Percentiles rank a stretch among this genome's conserved stretches.
These are phyloP conservation scores for Solanum chaucha DNA, from an alignment of 257 asterid species.

Conservation along the genomic window DNA sequence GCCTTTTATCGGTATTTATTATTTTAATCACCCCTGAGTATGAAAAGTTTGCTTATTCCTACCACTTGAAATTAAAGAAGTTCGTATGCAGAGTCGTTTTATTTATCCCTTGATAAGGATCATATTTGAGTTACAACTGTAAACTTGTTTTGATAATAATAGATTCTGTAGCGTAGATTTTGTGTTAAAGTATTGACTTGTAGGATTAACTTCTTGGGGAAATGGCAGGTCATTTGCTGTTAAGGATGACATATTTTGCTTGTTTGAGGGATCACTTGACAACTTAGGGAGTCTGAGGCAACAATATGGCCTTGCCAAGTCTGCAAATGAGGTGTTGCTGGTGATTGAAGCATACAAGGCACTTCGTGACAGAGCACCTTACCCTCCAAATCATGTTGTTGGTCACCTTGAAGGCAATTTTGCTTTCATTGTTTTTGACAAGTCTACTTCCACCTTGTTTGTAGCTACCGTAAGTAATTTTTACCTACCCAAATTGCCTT, in stretches of 20 bases:
- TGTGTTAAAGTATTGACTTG: neutral
- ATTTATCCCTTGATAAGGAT: neutral
- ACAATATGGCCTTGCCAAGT: constrained; percentile 81
- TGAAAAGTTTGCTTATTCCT: neutral
- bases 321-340: constrained; percentile 87
- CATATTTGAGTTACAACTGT: neutral
- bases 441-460: constrained; percentile 78
- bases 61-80: neutral
- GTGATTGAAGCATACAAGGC: constrained; percentile 96
- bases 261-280: constrained; percentile 89
- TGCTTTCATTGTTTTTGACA: constrained; percentile 78
- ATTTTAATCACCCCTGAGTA: neutral
- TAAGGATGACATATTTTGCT: constrained; percentile 92
- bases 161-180: neutral
- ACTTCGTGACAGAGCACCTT: constrained; percentile 96
- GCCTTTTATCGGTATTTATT: neutral
- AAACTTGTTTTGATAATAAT: neutral
- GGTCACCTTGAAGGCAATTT: constrained; percentile 94
- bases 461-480: constrained; percentile 74
- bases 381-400: constrained; percentile 90
- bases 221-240: constrained; percentile 76
- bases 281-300: constrained; percentile 91
- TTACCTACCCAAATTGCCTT: constrained; percentile 1
- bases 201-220: neutral
- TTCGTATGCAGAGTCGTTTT: neutral